Evolutionary conservation across 768 basidiomycete genomes (phyloP).

Genomic region (Suillus fuscotomentosus): DNA sequence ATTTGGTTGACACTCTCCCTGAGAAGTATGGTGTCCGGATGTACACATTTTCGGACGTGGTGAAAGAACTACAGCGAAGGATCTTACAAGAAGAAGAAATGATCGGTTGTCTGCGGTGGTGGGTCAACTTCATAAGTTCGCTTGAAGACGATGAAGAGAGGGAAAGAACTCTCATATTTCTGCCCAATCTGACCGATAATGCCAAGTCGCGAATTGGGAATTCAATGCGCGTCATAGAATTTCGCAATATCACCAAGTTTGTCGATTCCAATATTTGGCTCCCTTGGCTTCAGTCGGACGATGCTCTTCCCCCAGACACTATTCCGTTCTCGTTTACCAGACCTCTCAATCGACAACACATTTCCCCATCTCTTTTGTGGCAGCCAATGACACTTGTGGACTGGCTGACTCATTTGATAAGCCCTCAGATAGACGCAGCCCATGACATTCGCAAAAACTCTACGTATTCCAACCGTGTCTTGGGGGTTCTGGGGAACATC

Average conservation of each 20-base stretch:
- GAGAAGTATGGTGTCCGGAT: conserved; percentile 60
- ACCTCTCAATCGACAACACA: conserved; percentile 46
- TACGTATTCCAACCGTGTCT: conserved; percentile 74
- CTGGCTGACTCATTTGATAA: conserved; percentile 68
- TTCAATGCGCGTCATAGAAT: conserved; percentile 42
- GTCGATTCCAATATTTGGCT: conserved; percentile 56
- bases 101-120: conserved; percentile 83
- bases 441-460: conserved; percentile 61
- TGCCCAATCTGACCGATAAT: not conserved
- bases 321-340: conserved; percentile 67
- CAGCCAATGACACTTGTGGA: conserved; percentile 64
- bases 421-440: conserved; percentile 42
- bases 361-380: conserved; percentile 70
- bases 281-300: conserved; percentile 61
- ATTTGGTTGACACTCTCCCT: conserved; percentile 62
- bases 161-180: conserved; percentile 1
- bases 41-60: conserved; percentile 75
- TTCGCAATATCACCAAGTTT: conserved; percentile 64
- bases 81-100: conserved; percentile 70
- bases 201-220: not conserved
- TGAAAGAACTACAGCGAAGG: conserved; percentile 64
- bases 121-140: conserved; percentile 40
- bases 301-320: conserved; percentile 72
- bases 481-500: conserved; percentile 39
- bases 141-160: conserved; percentile 26